A percentile compares a stretch with the other conserved stretches of the same genome.
Conservation (phyloP, 2,329 filamentous ascomycete species). For the Lithohypha guttulata region DNA sequence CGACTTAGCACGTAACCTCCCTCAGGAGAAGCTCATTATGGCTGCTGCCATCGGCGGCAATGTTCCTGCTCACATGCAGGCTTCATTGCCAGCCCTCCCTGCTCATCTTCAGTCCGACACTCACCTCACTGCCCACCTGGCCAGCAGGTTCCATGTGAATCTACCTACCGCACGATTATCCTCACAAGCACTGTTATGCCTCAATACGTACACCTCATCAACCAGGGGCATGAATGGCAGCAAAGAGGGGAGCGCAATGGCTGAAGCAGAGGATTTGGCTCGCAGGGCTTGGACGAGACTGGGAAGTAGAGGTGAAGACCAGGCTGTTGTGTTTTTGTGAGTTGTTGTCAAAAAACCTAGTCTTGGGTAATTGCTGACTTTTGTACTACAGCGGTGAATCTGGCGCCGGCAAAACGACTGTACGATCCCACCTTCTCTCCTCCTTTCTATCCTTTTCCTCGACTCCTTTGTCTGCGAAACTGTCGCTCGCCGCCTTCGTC, state of each 20-base stretch:
- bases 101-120: conserved; percentile 49
- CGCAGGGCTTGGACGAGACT: conserved; percentile 74
- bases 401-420: conserved; percentile 88
- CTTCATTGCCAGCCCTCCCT: conserved; percentile 78
- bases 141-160: conserved; percentile 70
- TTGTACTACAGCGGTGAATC: conserved; percentile 68
- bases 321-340: conserved; percentile 86
- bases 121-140: conserved; percentile 41
- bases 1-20: neutral
- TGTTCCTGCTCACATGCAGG: conserved; percentile 57
- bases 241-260: conserved; percentile 85
- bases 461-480: conserved; percentile 80
- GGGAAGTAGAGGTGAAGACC: conserved; percentile 82
- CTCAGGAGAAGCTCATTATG: conserved; percentile 25
- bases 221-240: conserved; percentile 80
- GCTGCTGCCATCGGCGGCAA: conserved; percentile 32
- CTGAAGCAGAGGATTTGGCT: conserved; percentile 84
- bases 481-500: conserved; percentile 86
- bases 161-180: conserved; percentile 80
- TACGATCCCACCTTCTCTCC: conserved; percentile 78
- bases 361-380: conserved; percentile 2
- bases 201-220: conserved; percentile 92
- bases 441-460: conserved; percentile 80
- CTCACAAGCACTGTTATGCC: conserved; percentile 77
- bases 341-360: conserved; percentile 28